phyloP scores from a whole-genome alignment of 2,329 filamentous ascomycete genomes.

The Xylariaceae sp. region DNA sequence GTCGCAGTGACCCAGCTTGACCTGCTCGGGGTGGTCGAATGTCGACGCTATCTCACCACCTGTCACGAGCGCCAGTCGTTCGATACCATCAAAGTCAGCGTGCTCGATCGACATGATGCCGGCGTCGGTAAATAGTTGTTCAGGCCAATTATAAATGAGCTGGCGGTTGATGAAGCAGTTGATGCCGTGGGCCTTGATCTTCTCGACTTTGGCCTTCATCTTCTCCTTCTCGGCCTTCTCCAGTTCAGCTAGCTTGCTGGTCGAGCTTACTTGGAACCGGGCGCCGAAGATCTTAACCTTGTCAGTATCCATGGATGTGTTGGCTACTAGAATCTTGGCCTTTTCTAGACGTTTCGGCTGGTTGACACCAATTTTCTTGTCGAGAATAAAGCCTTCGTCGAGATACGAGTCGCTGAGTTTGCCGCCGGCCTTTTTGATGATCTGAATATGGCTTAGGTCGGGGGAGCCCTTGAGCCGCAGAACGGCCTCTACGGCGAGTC shows the following conservation, averaged over 20 bases:
- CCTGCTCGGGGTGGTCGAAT: conserved; percentile 95
- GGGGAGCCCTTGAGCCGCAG: conserved; percentile 84
- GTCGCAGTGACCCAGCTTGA: conserved; percentile 93
- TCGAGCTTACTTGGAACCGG: conserved; percentile 92
- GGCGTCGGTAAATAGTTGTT: conserved; percentile 96
- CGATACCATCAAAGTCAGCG: conserved; percentile 97
- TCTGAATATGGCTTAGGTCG: conserved; percentile 95
- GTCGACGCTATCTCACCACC: conserved; percentile 97
- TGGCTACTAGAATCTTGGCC: conserved; percentile 95
- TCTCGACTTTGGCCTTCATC: conserved; percentile 99
- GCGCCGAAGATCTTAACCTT: conserved; percentile 99
- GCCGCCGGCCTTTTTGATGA: conserved; percentile 98
- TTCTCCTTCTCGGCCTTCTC: conserved; percentile 98
- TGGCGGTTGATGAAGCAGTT: conserved; percentile 99
- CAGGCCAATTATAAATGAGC: conserved; percentile 99
- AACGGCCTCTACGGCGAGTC: conserved; percentile 86
- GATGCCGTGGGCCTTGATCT: conserved; percentile 97
- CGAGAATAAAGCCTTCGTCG: conserved; percentile 95
- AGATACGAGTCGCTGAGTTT: conserved; percentile 97
- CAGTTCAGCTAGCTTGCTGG: conserved; percentile 93
- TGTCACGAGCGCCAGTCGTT: conserved; percentile 89
- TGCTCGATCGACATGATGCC: conserved; percentile 99
- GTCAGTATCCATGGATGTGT: conserved; percentile 99
- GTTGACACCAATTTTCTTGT: conserved; percentile 99
- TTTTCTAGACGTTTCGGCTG: conserved; percentile 97